Percentiles rank a stretch among this genome's conserved stretches.
Conservation (phyloP, 2,329 filamentous ascomycete species). For the Phyllosticta paracitricarpa region DNA sequence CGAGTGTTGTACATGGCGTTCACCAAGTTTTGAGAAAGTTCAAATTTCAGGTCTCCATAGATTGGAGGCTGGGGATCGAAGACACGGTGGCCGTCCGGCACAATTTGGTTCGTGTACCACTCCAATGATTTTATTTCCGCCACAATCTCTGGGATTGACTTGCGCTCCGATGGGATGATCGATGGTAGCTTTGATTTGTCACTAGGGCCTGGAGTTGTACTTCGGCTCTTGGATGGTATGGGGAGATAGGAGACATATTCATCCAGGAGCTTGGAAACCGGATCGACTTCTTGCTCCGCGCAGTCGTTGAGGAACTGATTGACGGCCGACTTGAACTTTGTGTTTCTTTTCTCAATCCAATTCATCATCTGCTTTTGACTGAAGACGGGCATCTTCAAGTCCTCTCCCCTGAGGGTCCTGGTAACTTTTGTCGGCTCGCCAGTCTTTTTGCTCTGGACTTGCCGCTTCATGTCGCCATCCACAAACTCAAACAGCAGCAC, state of each 20-base stretch:
- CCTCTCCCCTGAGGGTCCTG: conserved; percentile 62
- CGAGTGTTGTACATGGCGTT: conserved; percentile 92
- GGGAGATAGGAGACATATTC: conserved; percentile 56
- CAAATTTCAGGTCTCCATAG: conserved; percentile 74
- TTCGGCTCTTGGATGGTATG: conserved; percentile 38
- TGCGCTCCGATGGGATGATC: conserved; percentile 69
- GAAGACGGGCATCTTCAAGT: conserved; percentile 83
- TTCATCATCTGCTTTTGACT: conserved; percentile 86
- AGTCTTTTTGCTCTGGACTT: conserved; percentile 62
- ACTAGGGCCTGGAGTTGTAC: conserved; percentile 32
- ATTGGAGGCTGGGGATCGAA: conserved; percentile 77
- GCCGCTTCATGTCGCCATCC: conserved; percentile 79
- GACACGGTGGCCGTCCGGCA: conserved; percentile 83
- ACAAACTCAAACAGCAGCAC: conserved; percentile 87
- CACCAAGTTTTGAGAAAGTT: conserved; percentile 83
- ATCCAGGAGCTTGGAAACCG: conserved; percentile 53
- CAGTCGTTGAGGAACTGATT: conserved; percentile 70
- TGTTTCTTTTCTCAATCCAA: conserved; percentile 81
- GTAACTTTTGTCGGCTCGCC: conserved; percentile 60
- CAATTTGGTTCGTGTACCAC: conserved; percentile 89
- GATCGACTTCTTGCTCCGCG: conserved; percentile 52
- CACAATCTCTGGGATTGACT: conserved; percentile 74
- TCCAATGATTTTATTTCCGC: conserved; percentile 69
- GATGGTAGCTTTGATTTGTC: conserved; percentile 42
- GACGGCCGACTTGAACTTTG: conserved; percentile 69